These are phyloP conservation scores for Saccharum hybrid DNA, from an alignment of 202 grass and related monocot species.

Conservation along the genomic window DNA sequence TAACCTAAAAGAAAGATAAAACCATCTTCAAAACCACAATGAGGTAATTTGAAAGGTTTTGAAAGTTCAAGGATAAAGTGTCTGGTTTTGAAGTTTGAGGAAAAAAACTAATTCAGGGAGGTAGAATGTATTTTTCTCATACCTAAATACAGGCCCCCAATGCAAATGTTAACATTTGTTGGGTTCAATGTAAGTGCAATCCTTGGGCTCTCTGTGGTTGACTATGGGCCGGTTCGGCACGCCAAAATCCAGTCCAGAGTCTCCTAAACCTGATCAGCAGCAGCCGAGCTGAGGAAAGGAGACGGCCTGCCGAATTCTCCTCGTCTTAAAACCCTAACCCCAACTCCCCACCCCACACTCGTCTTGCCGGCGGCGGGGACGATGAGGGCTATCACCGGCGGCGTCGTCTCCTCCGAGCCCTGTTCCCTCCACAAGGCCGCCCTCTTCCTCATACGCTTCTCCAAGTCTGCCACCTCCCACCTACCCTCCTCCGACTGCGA, in stretches of 20 bases:
- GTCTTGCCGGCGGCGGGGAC: constrained; percentile 13
- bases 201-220: too few relatives aligned
- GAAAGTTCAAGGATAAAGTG: not conserved
- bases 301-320: not conserved
- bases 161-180: not conserved
- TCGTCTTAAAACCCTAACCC: constrained; percentile 30
- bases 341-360: not conserved
- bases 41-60: not conserved
- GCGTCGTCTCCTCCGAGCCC: constrained; percentile 34
- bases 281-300: too few relatives aligned
- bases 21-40: not conserved
- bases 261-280: too few relatives aligned
- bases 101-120: not conserved
- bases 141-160: not conserved
- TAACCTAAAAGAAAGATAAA: not conserved
- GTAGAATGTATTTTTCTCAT: not conserved
- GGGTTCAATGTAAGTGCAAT: too few relatives aligned
- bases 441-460: not conserved
- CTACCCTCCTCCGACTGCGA: constrained; percentile 32
- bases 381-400: constrained; percentile 58
- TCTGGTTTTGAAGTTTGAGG: not conserved
- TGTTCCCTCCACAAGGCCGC: constrained; percentile 11
- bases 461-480: not conserved
- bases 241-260: too few relatives aligned
- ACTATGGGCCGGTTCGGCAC: too few relatives aligned